phyloP scores from a whole-genome alignment of 2,329 filamentous ascomycete species.

The Atkinsonella hypoxylon region DNA sequence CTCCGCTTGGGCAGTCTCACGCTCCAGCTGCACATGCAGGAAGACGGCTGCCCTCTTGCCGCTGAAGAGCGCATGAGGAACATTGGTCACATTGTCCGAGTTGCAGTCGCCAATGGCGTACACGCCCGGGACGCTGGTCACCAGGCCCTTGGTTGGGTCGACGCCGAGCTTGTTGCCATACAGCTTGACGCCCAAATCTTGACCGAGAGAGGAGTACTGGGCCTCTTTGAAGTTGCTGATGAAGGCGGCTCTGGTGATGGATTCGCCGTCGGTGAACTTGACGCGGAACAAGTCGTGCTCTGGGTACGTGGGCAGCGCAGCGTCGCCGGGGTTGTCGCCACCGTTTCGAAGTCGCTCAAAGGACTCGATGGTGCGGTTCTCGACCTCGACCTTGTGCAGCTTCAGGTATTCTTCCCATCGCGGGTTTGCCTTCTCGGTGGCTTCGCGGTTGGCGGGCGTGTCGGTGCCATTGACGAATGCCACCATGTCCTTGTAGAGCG shows the following conservation, averaged over 20 bases:
- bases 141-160: constrained; percentile 27
- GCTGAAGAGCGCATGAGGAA: constrained; percentile 47
- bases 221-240: constrained; percentile 34
- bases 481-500: constrained; percentile 42
- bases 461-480: constrained; percentile 49
- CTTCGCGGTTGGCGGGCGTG: constrained; percentile 28
- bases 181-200: constrained; percentile 34
- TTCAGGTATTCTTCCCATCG: constrained; percentile 37
- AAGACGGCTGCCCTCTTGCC: constrained; percentile 47
- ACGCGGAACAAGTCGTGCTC: constrained; percentile 46
- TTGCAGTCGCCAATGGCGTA: constrained; percentile 50
- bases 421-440: constrained; percentile 27
- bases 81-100: constrained; percentile 46
- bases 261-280: constrained; percentile 33
- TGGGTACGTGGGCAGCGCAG: constrained; percentile 28
- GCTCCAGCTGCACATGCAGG: constrained; percentile 36
- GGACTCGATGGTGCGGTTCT: constrained; percentile 40
- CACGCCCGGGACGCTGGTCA: constrained; percentile 40
- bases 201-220: constrained; percentile 36
- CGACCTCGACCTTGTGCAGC: constrained; percentile 37
- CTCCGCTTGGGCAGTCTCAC: constrained; percentile 24
- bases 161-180: constrained; percentile 31
- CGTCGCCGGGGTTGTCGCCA: constrained; percentile 22
- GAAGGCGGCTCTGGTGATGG: constrained; percentile 37
- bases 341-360: constrained; percentile 35